phyloP scores from a whole-genome alignment of 75 land plant species.

The Cupressus sempervirens region DNA sequence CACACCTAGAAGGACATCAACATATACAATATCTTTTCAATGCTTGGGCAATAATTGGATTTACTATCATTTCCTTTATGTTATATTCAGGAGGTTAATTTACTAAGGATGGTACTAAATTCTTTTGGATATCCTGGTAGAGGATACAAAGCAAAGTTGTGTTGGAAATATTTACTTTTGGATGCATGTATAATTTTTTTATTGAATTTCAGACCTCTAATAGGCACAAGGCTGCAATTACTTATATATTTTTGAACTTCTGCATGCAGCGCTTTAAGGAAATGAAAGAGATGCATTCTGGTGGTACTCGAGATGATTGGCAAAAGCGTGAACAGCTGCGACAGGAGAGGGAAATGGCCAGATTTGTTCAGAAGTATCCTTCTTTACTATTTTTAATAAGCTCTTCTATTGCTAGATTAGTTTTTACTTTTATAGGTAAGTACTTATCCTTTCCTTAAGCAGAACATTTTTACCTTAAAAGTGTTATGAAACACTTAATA shows the following conservation, averaged over 20 bases:
- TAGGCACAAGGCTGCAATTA: neutral
- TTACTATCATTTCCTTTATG: neutral
- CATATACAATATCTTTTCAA: neutral
- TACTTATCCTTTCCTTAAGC: neutral
- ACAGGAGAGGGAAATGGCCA: slow-evolving; percentile 93
- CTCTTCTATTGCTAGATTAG: neutral
- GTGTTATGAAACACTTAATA: neutral
- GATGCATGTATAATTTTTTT: neutral
- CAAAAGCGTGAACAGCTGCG: slow-evolving; percentile 85
- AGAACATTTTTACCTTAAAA: neutral
- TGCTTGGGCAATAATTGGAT: neutral
- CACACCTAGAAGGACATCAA: neutral
- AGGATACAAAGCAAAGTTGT: neutral
- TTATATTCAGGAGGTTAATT: neutral
- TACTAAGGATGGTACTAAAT: neutral
- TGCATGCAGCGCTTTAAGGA: slow-evolving; percentile 85
- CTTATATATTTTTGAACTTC: neutral
- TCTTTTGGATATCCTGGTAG: neutral
- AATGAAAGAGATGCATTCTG: slow-evolving; percentile 94
- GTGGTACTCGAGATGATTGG: slow-evolving; percentile 81
- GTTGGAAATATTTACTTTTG: neutral
- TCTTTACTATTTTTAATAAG: neutral
- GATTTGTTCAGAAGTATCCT: slow-evolving; percentile 77
- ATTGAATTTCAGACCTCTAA: neutral
- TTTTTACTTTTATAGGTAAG: neutral